Percentiles rank a stretch among this genome's conserved stretches.
These are phyloP conservation scores for Fusarium transvaalense DNA, from an alignment of 2,329 filamentous ascomycete genomes.

Conservation along the genomic window DNA sequence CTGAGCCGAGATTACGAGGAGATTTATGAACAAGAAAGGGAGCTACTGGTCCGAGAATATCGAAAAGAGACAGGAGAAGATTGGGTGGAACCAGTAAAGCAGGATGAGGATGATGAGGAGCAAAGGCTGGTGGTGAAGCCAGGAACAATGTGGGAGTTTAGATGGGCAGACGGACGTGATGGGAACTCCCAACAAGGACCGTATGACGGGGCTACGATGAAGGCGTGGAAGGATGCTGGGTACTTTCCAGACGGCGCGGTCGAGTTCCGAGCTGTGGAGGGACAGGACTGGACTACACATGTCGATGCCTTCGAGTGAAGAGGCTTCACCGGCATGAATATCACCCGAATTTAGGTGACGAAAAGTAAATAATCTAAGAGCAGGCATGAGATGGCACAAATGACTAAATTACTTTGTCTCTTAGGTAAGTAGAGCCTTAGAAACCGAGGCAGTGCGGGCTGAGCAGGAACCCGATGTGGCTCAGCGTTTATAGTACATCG, in stretches of 20 bases:
- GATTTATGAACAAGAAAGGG: slow-evolving; percentile 91
- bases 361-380: background rate
- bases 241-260: slow-evolving; percentile 86
- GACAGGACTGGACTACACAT: slow-evolving; percentile 64
- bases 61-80: slow-evolving; percentile 86
- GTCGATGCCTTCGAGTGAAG: slow-evolving; percentile 64
- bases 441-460: slow-evolving; percentile 27
- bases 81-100: slow-evolving; percentile 71
- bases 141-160: slow-evolving; percentile 79
- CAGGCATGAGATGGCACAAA: background rate
- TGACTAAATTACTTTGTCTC: background rate
- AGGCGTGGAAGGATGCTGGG: slow-evolving; percentile 88
- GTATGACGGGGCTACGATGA: slow-evolving; percentile 87
- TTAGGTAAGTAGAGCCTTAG: background rate
- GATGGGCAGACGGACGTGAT: slow-evolving; percentile 91
- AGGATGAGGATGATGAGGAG: slow-evolving; percentile 32
- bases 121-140: slow-evolving; percentile 33
- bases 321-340: slow-evolving; percentile 23
- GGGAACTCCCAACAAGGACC: slow-evolving; percentile 84
- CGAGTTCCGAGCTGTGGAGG: slow-evolving; percentile 75
- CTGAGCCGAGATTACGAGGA: slow-evolving; percentile 85
- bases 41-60: slow-evolving; percentile 85
- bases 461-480: slow-evolving; percentile 25
- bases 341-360: slow-evolving; percentile 14
- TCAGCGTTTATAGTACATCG: slow-evolving; percentile 9